Evolutionary conservation across 345 rosid genomes (phyloP).

Genomic region (Microcos paniculata): DNA sequence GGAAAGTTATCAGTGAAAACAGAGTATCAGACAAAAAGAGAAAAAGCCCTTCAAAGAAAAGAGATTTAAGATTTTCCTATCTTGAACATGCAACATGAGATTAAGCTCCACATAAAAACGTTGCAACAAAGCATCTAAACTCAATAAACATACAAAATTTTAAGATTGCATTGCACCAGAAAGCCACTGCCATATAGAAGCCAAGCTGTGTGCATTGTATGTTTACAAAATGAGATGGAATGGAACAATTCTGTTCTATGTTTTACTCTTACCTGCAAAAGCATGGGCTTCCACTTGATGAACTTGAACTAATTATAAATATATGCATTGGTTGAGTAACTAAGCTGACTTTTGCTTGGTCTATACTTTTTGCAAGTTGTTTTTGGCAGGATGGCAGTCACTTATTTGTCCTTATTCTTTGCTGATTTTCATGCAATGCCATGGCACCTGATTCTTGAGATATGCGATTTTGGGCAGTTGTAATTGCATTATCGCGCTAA

Average conservation of each 20-base stretch:
- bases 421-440: background rate
- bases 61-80: no score
- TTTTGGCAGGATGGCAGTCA: background rate
- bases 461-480: background rate
- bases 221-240: background rate
- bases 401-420: background rate
- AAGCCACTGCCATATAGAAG: background rate
- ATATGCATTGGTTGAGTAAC: background rate
- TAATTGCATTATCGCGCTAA: background rate
- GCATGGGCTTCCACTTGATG: no score
- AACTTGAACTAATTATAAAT: background rate
- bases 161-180: background rate
- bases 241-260: background rate
- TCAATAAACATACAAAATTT: background rate
- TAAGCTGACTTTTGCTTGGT: background rate
- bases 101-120: no score
- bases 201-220: background rate
- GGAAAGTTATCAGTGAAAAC: no score
- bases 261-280: background rate
- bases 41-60: no score
- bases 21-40: no score
- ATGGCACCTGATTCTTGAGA: background rate
- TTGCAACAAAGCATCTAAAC: no score
- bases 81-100: no score
- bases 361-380: background rate